phyloP scores from a whole-genome alignment of 2,329 filamentous ascomycete genomes.

The Tolypocladium endophyticum region DNA sequence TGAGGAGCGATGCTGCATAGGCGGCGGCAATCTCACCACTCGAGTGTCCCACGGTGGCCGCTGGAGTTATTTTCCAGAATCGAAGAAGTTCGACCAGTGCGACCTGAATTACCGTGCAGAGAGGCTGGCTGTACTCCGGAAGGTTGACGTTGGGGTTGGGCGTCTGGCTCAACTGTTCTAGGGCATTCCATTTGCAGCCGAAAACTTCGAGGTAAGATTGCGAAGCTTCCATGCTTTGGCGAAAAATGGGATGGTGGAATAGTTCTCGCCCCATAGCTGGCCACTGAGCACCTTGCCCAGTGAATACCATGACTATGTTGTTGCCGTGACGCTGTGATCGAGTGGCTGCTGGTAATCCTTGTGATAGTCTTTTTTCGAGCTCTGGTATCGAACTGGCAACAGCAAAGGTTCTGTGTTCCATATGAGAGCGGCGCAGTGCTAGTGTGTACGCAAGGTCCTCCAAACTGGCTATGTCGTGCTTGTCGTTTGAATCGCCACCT shows the following conservation, averaged over 20 bases:
- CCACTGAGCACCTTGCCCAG: conserved; percentile 36
- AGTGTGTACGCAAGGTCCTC: conserved; percentile 12
- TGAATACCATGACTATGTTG: conserved; percentile 23
- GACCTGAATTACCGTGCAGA: neutral
- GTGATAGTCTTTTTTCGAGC: neutral
- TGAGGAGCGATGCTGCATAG: conserved; percentile 12
- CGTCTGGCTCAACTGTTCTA: neutral
- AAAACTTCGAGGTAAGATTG: no score
- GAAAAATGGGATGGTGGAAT: conserved; percentile 8
- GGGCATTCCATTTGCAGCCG: no score
- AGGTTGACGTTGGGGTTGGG: neutral
- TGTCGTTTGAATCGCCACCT: no score
- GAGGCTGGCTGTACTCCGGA: neutral
- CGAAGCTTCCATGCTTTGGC: neutral
- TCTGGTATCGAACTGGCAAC: neutral
- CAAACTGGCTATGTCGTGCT: no score
- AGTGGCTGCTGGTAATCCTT: neutral
- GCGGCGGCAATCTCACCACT: conserved; percentile 13
- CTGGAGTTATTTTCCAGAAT: no score
- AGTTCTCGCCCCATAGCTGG: conserved; percentile 25
- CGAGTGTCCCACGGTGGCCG: no score
- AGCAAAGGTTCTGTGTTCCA: neutral
- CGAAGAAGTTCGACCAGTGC: no score
- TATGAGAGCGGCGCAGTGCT: conserved; percentile 8
- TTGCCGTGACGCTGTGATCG: neutral